Percentiles rank a stretch among this genome's conserved stretches.
These are phyloP conservation scores for Zea mays DNA, from an alignment of 176 grass and related monocot genomes.

Conservation along the genomic window Zm-B73-REFERENCE-NAM-5.0 NC_050098.1:203686501-203687000, in stretches of 20 bases:
- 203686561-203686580: too few relatives aligned
- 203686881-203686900: neutral
- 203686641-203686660: neutral
- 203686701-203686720: slow-evolving; percentile 84
- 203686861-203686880: neutral
- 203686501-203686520: too few relatives aligned
- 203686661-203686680: slow-evolving; percentile 8
- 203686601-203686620: slow-evolving; percentile 2
- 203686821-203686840: neutral
- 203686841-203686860: slow-evolving; percentile 1
- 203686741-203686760: slow-evolving; percentile 71
- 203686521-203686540: too few relatives aligned
- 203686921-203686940: neutral
- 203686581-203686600: neutral
- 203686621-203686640: slow-evolving; percentile 1
- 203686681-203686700: slow-evolving; percentile 51
- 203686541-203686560: too few relatives aligned
- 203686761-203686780: slow-evolving; percentile 1
- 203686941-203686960: neutral
- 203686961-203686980: neutral
- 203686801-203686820: neutral
- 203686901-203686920: neutral
- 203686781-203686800: neutral
- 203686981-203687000: neutral
- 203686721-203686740: slow-evolving; percentile 84